Evolutionary conservation across 176 grass and related monocot genomes (phyloP).

Genomic region (Tillandsia fasciculata): DNA sequence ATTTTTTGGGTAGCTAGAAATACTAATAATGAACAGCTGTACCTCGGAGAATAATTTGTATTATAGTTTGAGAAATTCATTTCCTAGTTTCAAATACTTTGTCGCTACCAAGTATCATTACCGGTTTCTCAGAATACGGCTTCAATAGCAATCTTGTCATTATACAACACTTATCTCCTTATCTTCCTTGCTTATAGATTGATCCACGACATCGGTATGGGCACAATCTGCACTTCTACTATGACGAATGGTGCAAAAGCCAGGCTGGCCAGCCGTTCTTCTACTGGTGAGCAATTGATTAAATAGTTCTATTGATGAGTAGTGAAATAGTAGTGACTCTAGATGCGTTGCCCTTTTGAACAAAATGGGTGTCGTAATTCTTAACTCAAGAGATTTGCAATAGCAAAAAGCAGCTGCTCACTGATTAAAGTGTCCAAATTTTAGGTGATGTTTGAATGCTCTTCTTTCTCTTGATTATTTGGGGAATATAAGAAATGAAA

Average conservation of each 20-base stretch:
- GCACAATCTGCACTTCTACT: slow-evolving; percentile 91
- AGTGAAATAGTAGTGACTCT: too few species aligned
- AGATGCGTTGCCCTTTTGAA: too few species aligned
- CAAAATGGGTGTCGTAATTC: too few species aligned
- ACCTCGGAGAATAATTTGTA: too few species aligned
- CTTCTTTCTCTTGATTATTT: background rate
- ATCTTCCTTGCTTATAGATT: slow-evolving; percentile 35
- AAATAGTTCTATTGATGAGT: background rate
- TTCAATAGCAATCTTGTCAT: background rate
- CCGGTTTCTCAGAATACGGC: background rate
- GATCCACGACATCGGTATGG: slow-evolving; percentile 89
- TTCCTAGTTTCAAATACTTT: too few species aligned
- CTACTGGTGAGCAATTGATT: slow-evolving; percentile 62
- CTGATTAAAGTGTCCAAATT: background rate
- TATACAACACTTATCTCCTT: background rate
- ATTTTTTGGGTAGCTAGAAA: too few species aligned
- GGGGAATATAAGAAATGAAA: background rate
- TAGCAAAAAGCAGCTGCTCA: too few species aligned
- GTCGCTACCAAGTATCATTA: too few species aligned
- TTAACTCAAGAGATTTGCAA: too few species aligned
- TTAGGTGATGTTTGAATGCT: background rate
- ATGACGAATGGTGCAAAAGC: slow-evolving; percentile 61
- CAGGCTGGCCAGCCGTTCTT: slow-evolving; percentile 88
- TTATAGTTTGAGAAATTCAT: too few species aligned
- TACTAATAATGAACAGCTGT: too few species aligned